Conservation (phyloP, 1,284 basidiomycete species). For the Cryptococcus sp. region DNA sequence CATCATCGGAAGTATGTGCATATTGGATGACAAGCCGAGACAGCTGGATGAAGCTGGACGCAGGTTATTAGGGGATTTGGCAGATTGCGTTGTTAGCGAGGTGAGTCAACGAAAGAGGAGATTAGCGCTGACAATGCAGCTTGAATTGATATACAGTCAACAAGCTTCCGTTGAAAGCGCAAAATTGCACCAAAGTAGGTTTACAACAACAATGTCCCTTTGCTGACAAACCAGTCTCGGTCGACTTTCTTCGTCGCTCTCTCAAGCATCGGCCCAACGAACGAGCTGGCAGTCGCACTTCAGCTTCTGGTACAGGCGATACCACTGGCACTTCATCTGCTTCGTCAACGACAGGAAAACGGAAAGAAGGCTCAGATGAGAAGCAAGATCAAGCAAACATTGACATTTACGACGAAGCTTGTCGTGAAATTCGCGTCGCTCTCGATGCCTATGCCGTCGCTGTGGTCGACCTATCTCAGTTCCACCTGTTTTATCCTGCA, state of each 20-base stretch:
- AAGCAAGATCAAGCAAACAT: conserved; percentile 18
- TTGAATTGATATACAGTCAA: conserved; percentile 37
- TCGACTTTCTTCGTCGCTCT: conserved; percentile 45
- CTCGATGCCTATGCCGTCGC: conserved; percentile 43
- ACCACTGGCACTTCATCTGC: not conserved
- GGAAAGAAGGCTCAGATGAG: conserved; percentile 30
- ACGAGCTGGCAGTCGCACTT: conserved; percentile 16
- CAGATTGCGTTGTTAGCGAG: conserved; percentile 50
- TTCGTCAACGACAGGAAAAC: conserved; percentile 17
- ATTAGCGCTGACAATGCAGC: conserved; percentile 1
- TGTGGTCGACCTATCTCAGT: conserved; percentile 43
- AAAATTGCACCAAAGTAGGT: conserved; percentile 46
- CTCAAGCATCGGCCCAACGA: conserved; percentile 36
- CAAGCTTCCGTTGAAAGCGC: conserved; percentile 36
- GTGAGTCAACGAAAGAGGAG: conserved; percentile 28
- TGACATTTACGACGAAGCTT: conserved; percentile 42
- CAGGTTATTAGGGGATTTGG: conserved; percentile 39
- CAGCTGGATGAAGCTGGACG: conserved; percentile 37
- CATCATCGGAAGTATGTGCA: conserved; percentile 42
- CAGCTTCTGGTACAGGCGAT: not conserved
- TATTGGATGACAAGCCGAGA: conserved; percentile 31
- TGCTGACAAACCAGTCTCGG: conserved; percentile 32
- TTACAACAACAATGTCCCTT: not conserved
- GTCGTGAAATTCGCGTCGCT: conserved; percentile 38
- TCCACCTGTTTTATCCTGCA: conserved; percentile 46